These are phyloP conservation scores for Escallonia rubra DNA, from an alignment of 129 eudicot species.

Conservation along the genomic window DNA sequence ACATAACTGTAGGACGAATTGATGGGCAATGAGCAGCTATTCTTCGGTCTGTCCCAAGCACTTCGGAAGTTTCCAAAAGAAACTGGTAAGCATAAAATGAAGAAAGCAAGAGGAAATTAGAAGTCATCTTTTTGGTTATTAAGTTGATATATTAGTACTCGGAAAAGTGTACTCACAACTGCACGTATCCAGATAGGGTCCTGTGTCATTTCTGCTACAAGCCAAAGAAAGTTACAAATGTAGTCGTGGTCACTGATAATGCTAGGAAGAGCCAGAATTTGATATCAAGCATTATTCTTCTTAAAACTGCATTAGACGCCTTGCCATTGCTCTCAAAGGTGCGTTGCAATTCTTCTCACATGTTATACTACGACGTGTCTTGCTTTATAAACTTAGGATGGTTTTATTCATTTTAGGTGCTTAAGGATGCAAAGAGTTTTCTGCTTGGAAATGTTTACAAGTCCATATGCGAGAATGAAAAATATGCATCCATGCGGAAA, in stretches of 20 bases:
- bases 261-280: constrained; percentile 77
- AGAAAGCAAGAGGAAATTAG: not conserved
- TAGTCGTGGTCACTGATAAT: constrained; percentile 58
- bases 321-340: constrained; percentile 94
- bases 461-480: constrained; percentile 77
- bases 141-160: not conserved
- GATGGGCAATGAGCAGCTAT: constrained; percentile 95
- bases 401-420: constrained; percentile 45
- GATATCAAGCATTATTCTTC: constrained; percentile 87
- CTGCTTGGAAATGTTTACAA: constrained; percentile 82
- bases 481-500: constrained; percentile 71
- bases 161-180: constrained; percentile 5
- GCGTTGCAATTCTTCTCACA: constrained; percentile 7
- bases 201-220: constrained; percentile 98
- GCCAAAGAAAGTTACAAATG: constrained; percentile 82
- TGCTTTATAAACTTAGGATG: not conserved
- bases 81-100: constrained; percentile 49
- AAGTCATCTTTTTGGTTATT: not conserved
- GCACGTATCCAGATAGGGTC: constrained; percentile 63
- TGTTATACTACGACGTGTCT: not conserved
- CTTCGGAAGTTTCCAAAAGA: constrained; percentile 97
- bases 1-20: constrained; percentile 71
- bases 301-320: constrained; percentile 93
- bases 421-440: constrained; percentile 83
- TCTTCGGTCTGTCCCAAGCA: constrained; percentile 95